A percentile compares a stretch with the other conserved stretches of the same genome.
phyloP scores from a whole-genome alignment of 1,284 basidiomycete genomes.

The Marasmius fiardii region DNA sequence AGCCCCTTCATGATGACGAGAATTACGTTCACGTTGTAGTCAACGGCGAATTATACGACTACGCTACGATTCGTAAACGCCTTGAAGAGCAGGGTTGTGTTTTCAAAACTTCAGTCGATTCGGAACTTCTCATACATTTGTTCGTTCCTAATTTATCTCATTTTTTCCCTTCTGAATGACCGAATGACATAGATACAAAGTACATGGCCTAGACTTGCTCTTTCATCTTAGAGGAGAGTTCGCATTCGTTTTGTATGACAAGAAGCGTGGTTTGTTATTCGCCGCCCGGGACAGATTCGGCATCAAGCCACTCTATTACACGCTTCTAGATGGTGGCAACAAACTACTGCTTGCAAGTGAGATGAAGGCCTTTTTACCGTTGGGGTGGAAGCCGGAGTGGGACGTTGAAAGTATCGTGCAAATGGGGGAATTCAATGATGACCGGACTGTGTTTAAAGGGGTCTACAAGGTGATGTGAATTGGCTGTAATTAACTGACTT shows the following conservation, averaged over 20 bases:
- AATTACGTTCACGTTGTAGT: slow-evolving; percentile 18
- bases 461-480: slow-evolving; percentile 18
- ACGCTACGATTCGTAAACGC: slow-evolving; percentile 17
- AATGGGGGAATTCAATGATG: slow-evolving; percentile 17
- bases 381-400: slow-evolving; percentile 21
- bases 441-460: slow-evolving; percentile 20
- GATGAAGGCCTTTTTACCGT: slow-evolving; percentile 18
- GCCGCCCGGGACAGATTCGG: slow-evolving; percentile 21
- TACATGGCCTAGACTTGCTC: slow-evolving; percentile 12
- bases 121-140: slow-evolving; percentile 17
- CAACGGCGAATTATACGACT: slow-evolving; percentile 21
- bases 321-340: slow-evolving; percentile 13
- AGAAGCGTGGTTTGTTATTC: slow-evolving; percentile 14
- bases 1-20: slow-evolving; percentile 19
- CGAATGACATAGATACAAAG: slow-evolving; percentile 10
- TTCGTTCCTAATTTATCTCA: background rate
- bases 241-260: slow-evolving; percentile 21
- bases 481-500: background rate
- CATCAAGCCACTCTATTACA: slow-evolving; percentile 22
- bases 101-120: slow-evolving; percentile 19
- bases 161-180: too few relatives aligned
- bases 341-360: slow-evolving; percentile 19
- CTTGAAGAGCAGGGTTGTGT: slow-evolving; percentile 13
- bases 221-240: slow-evolving; percentile 18
- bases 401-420: slow-evolving; percentile 20